Percentiles rank a stretch among this genome's conserved stretches.
Evolutionary conservation across 306 rosid species (phyloP).

Genomic region (Quercus rubra): DNA sequence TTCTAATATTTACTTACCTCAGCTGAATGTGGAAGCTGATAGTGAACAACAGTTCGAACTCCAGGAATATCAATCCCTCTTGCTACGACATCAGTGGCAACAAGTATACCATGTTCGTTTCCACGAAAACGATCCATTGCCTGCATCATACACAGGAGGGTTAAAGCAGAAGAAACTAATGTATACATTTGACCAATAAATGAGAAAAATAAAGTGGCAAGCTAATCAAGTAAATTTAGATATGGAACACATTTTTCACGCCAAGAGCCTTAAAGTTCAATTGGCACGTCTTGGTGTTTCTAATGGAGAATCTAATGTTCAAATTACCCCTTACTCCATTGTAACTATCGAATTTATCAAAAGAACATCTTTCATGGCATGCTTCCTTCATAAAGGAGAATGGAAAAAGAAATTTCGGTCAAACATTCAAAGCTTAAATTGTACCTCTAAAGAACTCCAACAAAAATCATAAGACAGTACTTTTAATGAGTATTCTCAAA

Average conservation of each 20-base stretch:
- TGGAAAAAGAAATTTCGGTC: not conserved
- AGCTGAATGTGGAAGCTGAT: constrained; percentile 98
- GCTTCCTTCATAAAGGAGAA: not conserved
- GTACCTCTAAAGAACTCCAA: not conserved
- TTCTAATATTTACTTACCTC: constrained; percentile 48
- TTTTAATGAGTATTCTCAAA: not conserved
- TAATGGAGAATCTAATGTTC: too few species aligned
- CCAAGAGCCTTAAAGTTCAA: not conserved
- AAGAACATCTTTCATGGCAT: not conserved
- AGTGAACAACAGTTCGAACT: constrained; percentile 91
- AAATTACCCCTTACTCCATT: too few species aligned
- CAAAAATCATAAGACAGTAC: not conserved
- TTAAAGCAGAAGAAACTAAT: not conserved
- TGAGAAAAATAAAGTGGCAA: not conserved
- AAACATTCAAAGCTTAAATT: not conserved
- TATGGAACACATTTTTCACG: not conserved
- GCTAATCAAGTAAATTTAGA: not conserved
- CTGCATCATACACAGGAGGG: constrained; percentile 37
- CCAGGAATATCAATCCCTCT: constrained; percentile 94
- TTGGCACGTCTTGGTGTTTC: too few species aligned
- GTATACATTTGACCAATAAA: not conserved
- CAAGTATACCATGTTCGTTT: constrained; percentile 67
- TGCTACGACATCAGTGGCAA: constrained; percentile 95
- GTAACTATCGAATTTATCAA: too few species aligned
- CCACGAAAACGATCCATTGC: constrained; percentile 84